These are phyloP conservation scores for Hirsutella thompsonii DNA, from an alignment of 2,329 filamentous ascomycete genomes.

Conservation along the genomic window DNA sequence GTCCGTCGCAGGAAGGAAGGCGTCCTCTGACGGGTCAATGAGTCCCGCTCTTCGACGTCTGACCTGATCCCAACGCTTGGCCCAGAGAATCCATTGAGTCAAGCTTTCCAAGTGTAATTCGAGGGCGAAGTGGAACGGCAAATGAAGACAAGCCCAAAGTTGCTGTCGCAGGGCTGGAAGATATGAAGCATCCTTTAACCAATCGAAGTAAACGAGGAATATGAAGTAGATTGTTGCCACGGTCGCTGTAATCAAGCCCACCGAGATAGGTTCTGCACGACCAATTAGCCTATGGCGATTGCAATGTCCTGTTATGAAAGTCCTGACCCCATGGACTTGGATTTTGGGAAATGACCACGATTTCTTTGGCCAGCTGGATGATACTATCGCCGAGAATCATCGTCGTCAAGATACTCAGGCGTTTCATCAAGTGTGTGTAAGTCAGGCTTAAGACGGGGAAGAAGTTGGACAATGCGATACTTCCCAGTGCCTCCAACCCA, in stretches of 20 bases:
- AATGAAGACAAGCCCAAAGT: slow-evolving; percentile 43
- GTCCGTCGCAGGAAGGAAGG: slow-evolving; percentile 1
- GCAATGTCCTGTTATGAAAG: background rate
- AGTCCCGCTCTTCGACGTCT: slow-evolving; percentile 7
- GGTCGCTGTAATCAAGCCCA: slow-evolving; percentile 24
- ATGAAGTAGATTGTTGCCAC: slow-evolving; percentile 28
- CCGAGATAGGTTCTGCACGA: too few species aligned
- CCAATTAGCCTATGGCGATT: background rate
- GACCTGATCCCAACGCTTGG: slow-evolving; percentile 23
- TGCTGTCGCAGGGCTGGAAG: slow-evolving; percentile 45
- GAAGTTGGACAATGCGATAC: background rate
- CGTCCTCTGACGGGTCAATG: slow-evolving; percentile 4
- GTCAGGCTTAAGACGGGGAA: background rate
- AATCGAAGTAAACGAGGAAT: slow-evolving; percentile 41
- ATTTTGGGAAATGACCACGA: background rate
- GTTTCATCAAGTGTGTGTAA: background rate
- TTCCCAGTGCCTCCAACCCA: background rate
- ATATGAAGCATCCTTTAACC: slow-evolving; percentile 46
- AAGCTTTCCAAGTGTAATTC: slow-evolving; percentile 51
- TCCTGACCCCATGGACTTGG: background rate
- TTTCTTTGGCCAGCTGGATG: background rate
- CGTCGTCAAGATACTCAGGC: background rate
- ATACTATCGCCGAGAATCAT: background rate
- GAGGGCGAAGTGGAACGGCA: slow-evolving; percentile 50
- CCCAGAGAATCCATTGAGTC: slow-evolving; percentile 40